Percentiles rank a stretch among this genome's conserved stretches.
Conservation (phyloP, 1,139 yeast species). For the Pichia sp. region DNA sequence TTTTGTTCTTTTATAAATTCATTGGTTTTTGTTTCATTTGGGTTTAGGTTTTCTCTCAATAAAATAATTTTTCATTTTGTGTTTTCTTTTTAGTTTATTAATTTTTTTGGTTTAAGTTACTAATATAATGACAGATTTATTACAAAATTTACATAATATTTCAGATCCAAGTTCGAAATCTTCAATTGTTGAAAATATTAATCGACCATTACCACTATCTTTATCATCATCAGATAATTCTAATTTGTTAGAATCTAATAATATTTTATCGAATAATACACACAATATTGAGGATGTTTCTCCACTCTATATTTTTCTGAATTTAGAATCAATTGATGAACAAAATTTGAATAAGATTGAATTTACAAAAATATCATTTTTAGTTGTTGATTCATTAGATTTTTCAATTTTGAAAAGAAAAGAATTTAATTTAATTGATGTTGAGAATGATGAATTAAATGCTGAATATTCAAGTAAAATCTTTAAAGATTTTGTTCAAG, state of each 20-base stretch:
- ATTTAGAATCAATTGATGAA: conserved; percentile 4
- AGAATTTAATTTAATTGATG: not conserved
- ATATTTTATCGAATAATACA: not conserved
- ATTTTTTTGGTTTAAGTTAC: too few species aligned
- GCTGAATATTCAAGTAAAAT: not conserved
- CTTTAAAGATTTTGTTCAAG: conserved; percentile 6
- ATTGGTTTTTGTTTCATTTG: too few species aligned
- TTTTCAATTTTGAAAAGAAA: conserved; percentile 1
- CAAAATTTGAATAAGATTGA: conserved; percentile 6
- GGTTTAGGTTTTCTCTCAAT: too few species aligned
- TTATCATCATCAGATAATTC: not conserved
- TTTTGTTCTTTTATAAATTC: too few species aligned
- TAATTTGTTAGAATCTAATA: not conserved
- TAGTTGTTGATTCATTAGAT: conserved; percentile 3
- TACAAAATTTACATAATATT: not conserved
- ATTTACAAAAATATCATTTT: conserved; percentile 4
- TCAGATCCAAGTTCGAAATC: not conserved
- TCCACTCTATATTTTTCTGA: conserved; percentile 4
- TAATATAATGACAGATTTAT: not conserved
- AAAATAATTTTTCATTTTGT: too few species aligned
- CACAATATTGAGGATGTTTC: not conserved
- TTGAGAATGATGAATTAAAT: not conserved
- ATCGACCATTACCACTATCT: not conserved
- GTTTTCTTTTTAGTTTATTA: too few species aligned
- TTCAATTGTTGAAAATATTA: not conserved